Conservation (phyloP, 129 eudicot species). For the Flaveria sonorensis region DNA sequence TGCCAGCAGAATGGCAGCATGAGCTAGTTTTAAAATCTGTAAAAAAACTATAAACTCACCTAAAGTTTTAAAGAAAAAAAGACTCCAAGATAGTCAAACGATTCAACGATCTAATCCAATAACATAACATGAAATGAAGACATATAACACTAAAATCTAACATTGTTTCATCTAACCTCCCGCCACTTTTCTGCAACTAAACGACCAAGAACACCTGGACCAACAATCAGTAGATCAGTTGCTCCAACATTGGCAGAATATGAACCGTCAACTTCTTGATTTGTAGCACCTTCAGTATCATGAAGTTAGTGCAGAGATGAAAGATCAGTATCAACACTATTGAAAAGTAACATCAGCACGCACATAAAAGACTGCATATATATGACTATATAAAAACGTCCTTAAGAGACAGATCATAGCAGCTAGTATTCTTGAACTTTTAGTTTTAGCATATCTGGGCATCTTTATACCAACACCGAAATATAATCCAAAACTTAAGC, state of each 20-base stretch:
- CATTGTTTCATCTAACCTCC: conserved; percentile 43
- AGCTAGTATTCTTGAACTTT: conserved; percentile 2
- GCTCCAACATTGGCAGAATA: conserved; percentile 55
- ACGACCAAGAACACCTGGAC: conserved; percentile 97
- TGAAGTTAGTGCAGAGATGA: conserved; percentile 19
- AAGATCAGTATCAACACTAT: neutral
- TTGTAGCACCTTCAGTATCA: conserved; percentile 51
- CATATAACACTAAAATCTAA: neutral
- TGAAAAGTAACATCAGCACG: conserved; percentile 8
- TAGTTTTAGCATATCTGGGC: neutral
- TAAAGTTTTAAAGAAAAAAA: neutral
- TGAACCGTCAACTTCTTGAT: conserved; percentile 44
- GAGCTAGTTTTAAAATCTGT: neutral
- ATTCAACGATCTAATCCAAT: neutral
- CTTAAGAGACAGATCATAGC: neutral
- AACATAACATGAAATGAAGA: neutral
- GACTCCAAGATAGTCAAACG: neutral
- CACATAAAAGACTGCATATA: neutral
- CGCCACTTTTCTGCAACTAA: conserved; percentile 84
- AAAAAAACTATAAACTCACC: neutral
- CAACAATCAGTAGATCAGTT: conserved; percentile 85
- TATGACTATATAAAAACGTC: neutral
- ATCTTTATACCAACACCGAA: neutral
- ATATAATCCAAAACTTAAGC: neutral
- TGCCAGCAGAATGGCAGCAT: conserved; percentile 36